A percentile compares a stretch with the other conserved stretches of the same genome.
phyloP scores from a whole-genome alignment of 305 asterid species.

The Coffea humblotiana region DNA sequence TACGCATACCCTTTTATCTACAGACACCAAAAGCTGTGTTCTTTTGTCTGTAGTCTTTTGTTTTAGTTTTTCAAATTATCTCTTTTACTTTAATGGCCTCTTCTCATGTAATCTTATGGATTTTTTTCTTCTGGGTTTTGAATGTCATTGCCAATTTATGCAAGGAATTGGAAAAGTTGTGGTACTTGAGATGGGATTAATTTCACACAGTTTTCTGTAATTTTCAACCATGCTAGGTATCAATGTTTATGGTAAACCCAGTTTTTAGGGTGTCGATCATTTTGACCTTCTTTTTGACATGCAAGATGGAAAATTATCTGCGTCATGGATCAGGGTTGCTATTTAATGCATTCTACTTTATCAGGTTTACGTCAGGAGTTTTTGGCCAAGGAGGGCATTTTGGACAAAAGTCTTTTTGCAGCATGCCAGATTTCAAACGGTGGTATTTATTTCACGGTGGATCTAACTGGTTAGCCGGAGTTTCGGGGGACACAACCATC shows the following conservation, averaged over 20 bases:
- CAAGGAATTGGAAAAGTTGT: neutral
- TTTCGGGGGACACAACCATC: neutral
- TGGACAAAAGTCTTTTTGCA: neutral
- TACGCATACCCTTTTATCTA: neutral
- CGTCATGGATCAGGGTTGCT: neutral
- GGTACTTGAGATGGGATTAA: neutral
- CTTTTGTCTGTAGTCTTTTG: neutral
- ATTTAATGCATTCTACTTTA: neutral
- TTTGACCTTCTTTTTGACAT: neutral
- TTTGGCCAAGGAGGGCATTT: neutral
- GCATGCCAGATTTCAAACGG: neutral
- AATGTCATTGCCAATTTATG: neutral
- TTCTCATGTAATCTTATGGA: neutral
- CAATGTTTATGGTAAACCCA: neutral
- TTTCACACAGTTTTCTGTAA: neutral
- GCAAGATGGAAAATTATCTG: neutral
- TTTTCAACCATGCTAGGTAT: neutral
- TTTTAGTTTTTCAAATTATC: neutral
- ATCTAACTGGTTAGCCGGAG: neutral
- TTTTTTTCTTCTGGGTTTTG: neutral
- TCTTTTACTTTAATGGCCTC: slow-evolving; percentile 1
- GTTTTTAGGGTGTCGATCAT: neutral
- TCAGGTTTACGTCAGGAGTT: slow-evolving; percentile 7
- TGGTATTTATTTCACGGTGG: neutral
- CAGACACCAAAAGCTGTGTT: neutral